These are phyloP conservation scores for Candolleomyces aberdarensis DNA, from an alignment of 768 basidiomycete species.

Conservation along the genomic window DNA sequence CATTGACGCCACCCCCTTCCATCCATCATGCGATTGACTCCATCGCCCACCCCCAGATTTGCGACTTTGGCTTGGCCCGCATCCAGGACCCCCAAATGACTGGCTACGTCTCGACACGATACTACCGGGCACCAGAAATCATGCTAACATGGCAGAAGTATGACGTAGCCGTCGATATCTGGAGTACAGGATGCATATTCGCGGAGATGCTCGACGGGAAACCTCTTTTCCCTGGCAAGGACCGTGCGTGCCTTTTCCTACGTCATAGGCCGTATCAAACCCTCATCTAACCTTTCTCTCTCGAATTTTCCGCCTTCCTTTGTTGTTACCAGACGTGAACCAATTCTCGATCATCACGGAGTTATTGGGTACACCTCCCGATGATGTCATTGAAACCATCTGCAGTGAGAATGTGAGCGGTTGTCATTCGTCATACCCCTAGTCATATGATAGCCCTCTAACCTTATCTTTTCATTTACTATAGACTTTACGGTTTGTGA, in stretches of 20 bases:
- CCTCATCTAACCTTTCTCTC: conserved; percentile 3
- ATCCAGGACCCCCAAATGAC: conserved; percentile 99
- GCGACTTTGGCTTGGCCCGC: conserved; percentile 97
- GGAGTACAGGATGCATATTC: conserved; percentile 99
- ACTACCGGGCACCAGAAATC: conserved; percentile 99
- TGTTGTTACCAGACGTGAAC: conserved; percentile 77
- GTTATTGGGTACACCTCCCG: conserved; percentile 94
- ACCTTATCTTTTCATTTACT: conserved; percentile 4
- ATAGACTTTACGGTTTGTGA: conserved; percentile 97
- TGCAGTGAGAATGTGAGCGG: conserved; percentile 88
- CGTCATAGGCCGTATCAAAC: conserved; percentile 31
- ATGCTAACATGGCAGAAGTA: conserved; percentile 99
- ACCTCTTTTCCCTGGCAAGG: conserved; percentile 98
- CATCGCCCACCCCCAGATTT: conserved; percentile 58
- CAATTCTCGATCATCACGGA: conserved; percentile 99
- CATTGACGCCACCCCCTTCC: background rate
- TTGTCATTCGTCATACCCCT: background rate
- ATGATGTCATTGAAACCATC: conserved; percentile 99
- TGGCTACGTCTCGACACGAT: conserved; percentile 97
- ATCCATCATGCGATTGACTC: background rate
- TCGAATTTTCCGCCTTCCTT: conserved; percentile 3
- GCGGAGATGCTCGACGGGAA: conserved; percentile 99
- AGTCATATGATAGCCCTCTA: conserved; percentile 13
- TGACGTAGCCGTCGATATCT: conserved; percentile 98
- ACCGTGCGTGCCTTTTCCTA: conserved; percentile 54